A percentile compares a stretch with the other conserved stretches of the same genome.
Evolutionary conservation across 768 basidiomycete genomes (phyloP).

Genomic region (Rhodosporidiobolus sp.): DNA sequence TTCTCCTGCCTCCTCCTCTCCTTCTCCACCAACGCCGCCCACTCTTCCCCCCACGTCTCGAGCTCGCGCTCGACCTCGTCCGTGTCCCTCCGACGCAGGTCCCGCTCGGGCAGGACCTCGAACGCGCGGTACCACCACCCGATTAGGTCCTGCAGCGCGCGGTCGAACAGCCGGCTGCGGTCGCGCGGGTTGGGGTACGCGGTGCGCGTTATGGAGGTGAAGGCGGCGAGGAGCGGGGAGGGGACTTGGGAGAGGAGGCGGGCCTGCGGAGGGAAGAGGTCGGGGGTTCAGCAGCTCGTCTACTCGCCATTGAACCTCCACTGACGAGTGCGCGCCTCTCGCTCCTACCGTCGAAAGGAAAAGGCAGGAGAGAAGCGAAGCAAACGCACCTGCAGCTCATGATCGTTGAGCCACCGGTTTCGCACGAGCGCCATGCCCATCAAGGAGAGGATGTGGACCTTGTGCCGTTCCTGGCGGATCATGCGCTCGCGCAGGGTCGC

Average conservation of each 20-base stretch:
- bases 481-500: conserved; percentile 58
- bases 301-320: too few relatives aligned
- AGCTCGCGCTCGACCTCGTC: conserved; percentile 25
- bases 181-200: conserved; percentile 72
- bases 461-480: conserved; percentile 75
- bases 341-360: not conserved
- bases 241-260: conserved; percentile 84
- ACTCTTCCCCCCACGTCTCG: conserved; percentile 14
- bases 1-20: not conserved
- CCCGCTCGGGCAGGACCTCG: conserved; percentile 52
- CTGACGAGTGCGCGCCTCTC: too few relatives aligned
- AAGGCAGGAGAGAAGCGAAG: not conserved
- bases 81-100: conserved; percentile 16
- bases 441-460: conserved; percentile 79
- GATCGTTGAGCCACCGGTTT: conserved; percentile 80
- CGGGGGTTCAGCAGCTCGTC: not conserved
- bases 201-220: conserved; percentile 75
- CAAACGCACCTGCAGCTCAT: conserved; percentile 68
- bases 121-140: conserved; percentile 81
- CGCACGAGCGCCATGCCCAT: conserved; percentile 69
- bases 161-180: conserved; percentile 84
- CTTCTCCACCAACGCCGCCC: not conserved
- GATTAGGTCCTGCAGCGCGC: conserved; percentile 66
- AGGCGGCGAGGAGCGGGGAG: conserved; percentile 70
- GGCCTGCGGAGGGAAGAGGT: conserved; percentile 56